These are phyloP conservation scores for Lagenaria siceraria DNA, from an alignment of 306 rosid species.

Conservation along the genomic window DNA sequence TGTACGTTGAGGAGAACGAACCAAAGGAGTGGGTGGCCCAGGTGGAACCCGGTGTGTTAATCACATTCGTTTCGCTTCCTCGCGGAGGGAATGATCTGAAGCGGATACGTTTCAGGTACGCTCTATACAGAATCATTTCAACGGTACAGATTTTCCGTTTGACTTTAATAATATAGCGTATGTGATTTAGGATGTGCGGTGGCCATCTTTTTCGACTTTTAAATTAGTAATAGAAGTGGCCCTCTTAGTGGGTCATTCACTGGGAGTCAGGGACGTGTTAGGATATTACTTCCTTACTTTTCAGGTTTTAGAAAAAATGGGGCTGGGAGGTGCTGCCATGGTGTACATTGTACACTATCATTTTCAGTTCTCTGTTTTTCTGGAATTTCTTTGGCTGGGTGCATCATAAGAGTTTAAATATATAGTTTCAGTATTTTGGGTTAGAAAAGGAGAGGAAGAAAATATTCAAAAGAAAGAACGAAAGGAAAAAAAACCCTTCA, in stretches of 20 bases:
- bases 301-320: background rate
- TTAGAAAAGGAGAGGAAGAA: background rate
- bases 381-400: background rate
- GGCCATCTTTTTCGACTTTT: background rate
- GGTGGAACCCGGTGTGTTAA: constrained; percentile 73
- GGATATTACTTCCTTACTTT: background rate
- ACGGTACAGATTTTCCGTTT: background rate
- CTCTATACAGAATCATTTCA: background rate
- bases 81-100: constrained; percentile 78
- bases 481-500: background rate
- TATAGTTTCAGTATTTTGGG: background rate
- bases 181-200: background rate
- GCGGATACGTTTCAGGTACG: constrained; percentile 74
- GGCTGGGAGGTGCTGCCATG: background rate
- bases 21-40: constrained; percentile 88
- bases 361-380: background rate
- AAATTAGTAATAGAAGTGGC: background rate
- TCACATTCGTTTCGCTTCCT: constrained; percentile 69
- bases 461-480: background rate
- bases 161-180: constrained; percentile 10
- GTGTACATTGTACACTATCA: background rate
- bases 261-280: background rate
- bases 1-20: constrained; percentile 65
- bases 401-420: background rate
- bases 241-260: constrained; percentile 1